These are phyloP conservation scores for Phaeolepiota aurea DNA, from an alignment of 768 basidiomycete species.

Conservation along the genomic window DNA sequence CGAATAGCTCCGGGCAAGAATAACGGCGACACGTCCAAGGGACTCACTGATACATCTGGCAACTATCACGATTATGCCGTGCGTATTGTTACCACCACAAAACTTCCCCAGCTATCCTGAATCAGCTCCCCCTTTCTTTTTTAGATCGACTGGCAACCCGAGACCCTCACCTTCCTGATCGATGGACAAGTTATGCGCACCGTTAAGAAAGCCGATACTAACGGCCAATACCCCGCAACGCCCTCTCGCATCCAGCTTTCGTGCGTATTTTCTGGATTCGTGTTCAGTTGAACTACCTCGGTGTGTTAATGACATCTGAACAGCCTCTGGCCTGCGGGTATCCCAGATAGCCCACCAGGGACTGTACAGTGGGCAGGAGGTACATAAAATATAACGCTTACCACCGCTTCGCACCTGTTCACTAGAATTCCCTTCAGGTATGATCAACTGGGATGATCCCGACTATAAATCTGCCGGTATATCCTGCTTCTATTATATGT, in stretches of 20 bases:
- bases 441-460: constrained; percentile 76
- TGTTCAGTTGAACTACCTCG: neutral
- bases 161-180: constrained; percentile 55
- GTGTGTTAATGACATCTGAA: too few relatives aligned
- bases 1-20: too few relatives aligned
- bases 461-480: constrained; percentile 64
- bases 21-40: constrained; percentile 39
- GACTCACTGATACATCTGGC: constrained; percentile 51
- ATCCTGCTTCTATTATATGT: constrained; percentile 7
- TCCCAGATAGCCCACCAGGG: constrained; percentile 48
- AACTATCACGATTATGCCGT: constrained; percentile 77
- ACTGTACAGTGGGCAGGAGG: constrained; percentile 77
- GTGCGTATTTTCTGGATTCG: constrained; percentile 25
- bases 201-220: constrained; percentile 48
- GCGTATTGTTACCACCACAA: constrained; percentile 14
- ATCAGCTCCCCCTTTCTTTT: constrained; percentile 1
- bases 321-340: constrained; percentile 84
- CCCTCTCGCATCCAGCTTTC: constrained; percentile 78
- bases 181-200: constrained; percentile 70
- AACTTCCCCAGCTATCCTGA: neutral
- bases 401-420: neutral
- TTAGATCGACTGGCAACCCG: constrained; percentile 77
- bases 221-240: constrained; percentile 65
- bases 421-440: constrained; percentile 24
- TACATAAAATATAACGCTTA: too few relatives aligned